Percentiles rank a stretch among this genome's conserved stretches.
phyloP scores from a whole-genome alignment of 257 asterid genomes.

The Capsicum pubescens region DNA sequence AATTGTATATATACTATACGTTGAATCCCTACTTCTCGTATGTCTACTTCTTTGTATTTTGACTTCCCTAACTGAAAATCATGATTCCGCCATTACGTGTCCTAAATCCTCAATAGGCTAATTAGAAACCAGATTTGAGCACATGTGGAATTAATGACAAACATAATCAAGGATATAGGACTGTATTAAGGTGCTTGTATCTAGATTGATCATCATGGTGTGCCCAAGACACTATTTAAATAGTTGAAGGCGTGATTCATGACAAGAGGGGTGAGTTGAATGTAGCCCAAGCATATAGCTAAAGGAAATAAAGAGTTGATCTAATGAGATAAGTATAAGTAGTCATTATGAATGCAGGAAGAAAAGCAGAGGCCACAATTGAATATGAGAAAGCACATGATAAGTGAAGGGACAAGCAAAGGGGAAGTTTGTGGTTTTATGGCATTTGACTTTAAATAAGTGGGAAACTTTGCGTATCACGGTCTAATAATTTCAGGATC shows the following conservation, averaged over 20 bases:
- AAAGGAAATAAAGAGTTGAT: slow-evolving; percentile 2
- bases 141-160: not conserved
- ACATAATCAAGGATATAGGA: not conserved
- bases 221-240: not conserved
- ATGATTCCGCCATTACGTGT: too few species aligned
- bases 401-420: slow-evolving; percentile 21
- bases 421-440: slow-evolving; percentile 33
- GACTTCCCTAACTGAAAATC: too few species aligned
- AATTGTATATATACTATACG: too few species aligned
- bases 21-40: too few species aligned
- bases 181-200: not conserved
- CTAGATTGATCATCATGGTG: slow-evolving; percentile 1
- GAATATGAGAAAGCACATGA: not conserved
- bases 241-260: not conserved
- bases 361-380: slow-evolving; percentile 47
- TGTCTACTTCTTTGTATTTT: too few species aligned
- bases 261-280: not conserved
- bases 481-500: slow-evolving; percentile 34
- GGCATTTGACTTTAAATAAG: slow-evolving; percentile 30
- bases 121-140: not conserved
- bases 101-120: not conserved
- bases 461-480: slow-evolving; percentile 35
- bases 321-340: not conserved
- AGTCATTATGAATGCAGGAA: slow-evolving; percentile 22
- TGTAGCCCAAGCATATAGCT: slow-evolving; percentile 3